A percentile compares a stretch with the other conserved stretches of the same genome.
Conservation (phyloP, 2,329 filamentous ascomycete genomes). For the Emydomyces testavorans region DNA sequence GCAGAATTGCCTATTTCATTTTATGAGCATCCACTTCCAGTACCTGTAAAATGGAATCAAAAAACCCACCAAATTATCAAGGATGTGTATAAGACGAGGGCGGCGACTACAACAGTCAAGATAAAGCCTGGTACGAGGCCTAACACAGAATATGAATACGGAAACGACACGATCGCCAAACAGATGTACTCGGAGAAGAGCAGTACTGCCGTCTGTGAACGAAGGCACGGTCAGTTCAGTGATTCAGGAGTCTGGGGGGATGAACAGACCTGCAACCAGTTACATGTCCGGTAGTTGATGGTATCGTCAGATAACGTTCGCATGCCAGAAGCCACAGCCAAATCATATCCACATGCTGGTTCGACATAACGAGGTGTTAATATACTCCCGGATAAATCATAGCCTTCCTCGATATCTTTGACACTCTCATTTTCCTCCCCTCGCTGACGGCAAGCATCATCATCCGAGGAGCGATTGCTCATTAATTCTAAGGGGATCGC, state of each 20-base stretch:
- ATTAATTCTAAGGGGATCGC: background rate
- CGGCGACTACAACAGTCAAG: constrained; percentile 65
- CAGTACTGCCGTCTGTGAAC: constrained; percentile 58
- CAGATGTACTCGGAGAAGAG: constrained; percentile 95
- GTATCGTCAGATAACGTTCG: constrained; percentile 63
- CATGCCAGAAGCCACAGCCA: constrained; percentile 52
- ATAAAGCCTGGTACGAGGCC: constrained; percentile 80
- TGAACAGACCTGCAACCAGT: constrained; percentile 65
- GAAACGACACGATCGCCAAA: constrained; percentile 87
- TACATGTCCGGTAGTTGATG: constrained; percentile 88
- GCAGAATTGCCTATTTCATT: constrained; percentile 68
- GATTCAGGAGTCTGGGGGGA: background rate
- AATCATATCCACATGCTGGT: background rate
- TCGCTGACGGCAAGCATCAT: background rate
- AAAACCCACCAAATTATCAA: constrained; percentile 49
- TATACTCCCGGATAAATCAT: background rate
- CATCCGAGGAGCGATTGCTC: background rate
- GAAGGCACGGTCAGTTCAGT: background rate
- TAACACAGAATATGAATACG: constrained; percentile 79
- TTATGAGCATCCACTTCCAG: constrained; percentile 21
- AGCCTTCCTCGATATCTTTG: background rate
- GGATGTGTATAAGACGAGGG: constrained; percentile 72
- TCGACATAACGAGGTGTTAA: constrained; percentile 1
- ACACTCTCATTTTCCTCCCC: background rate
- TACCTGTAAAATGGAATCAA: background rate